These are phyloP conservation scores for Ceratocystis diversiconidia DNA, from an alignment of 2,329 filamentous ascomycete genomes.

Conservation along the genomic window DNA sequence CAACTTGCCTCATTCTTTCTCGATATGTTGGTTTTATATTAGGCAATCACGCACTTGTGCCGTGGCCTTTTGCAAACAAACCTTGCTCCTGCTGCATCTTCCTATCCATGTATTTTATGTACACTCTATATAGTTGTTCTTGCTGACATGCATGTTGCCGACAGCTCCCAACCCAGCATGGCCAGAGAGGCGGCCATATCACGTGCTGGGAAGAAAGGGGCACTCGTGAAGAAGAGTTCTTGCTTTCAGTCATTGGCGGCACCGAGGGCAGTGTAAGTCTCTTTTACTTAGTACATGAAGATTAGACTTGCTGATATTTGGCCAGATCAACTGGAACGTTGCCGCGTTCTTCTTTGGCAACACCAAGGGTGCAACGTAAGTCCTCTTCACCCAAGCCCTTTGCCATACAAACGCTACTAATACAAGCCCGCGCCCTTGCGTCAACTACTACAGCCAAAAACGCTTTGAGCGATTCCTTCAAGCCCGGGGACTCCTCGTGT, in stretches of 20 bases:
- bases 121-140: not conserved
- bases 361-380: conserved; percentile 55
- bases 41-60: not conserved
- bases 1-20: not conserved
- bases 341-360: conserved; percentile 18
- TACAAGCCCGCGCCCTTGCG: not conserved
- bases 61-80: not conserved
- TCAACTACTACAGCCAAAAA: conserved; percentile 39
- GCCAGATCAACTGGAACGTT: conserved; percentile 46
- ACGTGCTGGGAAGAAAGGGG: conserved; percentile 17
- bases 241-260: conserved; percentile 17
- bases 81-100: not conserved
- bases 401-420: conserved; percentile 2
- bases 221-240: conserved; percentile 16
- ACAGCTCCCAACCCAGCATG: conserved; percentile 5
- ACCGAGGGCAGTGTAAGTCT: conserved; percentile 17
- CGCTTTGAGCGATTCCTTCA: conserved; percentile 54
- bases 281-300: not conserved
- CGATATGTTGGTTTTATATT: not conserved
- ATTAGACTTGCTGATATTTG: not conserved
- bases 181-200: conserved; percentile 14
- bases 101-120: not conserved
- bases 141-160: not conserved
- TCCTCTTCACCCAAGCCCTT: conserved; percentile 19
- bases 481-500: conserved; percentile 33